Base-by-base conservation (phyloP, 805 yeast species). In the Blastobotrys muscicola region DNA sequence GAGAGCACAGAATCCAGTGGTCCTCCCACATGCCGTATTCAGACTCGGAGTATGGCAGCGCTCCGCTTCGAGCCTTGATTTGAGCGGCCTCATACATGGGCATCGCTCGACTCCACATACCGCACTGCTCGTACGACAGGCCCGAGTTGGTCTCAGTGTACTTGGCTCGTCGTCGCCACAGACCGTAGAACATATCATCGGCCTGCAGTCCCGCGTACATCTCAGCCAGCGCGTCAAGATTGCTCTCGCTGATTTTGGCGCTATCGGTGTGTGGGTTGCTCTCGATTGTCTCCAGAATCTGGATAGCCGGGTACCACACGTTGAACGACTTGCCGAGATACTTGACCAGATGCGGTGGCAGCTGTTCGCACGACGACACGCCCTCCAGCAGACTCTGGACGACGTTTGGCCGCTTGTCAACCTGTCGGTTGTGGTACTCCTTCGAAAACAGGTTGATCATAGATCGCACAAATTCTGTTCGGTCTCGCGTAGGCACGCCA, bases 21-120 rank as follows among this genome's bases (percentile, higher is more conserved):
- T 92, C 98, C 65, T 94, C 98, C 99, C 99, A 92, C 30, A 92
- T 69, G 0, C 92, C 80, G 55, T 92, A 92, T 59, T 92, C 99
- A 1, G 94, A 77, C 57, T 92, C 97, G 23, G 96, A 86, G 58
- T 85, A 92, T 0, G 99, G 98, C 33, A 92, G 66, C 3, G 84
- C 94, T 2, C 97, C 97, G 57, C 94, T 82, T 45, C 98, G 70
- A 0, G 98, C 97, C 54, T 90, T 89, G 45, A 92, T 84, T 65
- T 92, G 99, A 1, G 98, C 98, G 15, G 87, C 79, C 64, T 92
- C 99, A 54, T 94, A 94, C 49, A 90, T 67, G 58, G 87, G 94
- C 60, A 86, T 82, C 0, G 97, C 97, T 49, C 85, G 82, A 47
- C 82, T 92, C 95, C 95, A 92, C 53, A 86, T 66, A 7, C 98